A percentile compares a stretch with the other conserved stretches of the same genome.
Evolutionary conservation across 495 filamentous ascomycete genomes (phyloP).

Genomic region (Venustampulla echinocandica): DNA sequence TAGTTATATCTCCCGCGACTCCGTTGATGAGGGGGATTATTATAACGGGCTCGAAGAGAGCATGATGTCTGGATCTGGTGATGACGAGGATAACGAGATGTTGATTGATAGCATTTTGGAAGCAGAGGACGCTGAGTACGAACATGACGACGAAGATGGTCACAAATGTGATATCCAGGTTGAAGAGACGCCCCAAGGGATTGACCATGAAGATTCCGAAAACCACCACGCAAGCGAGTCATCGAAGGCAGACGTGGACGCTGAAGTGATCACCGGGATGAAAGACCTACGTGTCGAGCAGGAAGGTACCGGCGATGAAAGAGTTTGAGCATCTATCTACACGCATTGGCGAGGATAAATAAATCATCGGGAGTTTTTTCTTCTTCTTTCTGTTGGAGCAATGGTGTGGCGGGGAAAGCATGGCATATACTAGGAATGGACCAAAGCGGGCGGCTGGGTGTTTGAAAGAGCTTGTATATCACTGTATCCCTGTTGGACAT

Average conservation of each 20-base stretch:
- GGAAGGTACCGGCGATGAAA: conserved; percentile 12
- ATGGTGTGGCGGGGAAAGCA: not conserved
- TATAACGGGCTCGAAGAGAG: conserved; percentile 28
- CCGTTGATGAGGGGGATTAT: conserved; percentile 30
- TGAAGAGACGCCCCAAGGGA: conserved; percentile 17
- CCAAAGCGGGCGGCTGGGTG: not conserved
- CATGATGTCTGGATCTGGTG: conserved; percentile 27
- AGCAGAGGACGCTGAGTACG: conserved; percentile 32
- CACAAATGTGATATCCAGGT: conserved; percentile 17
- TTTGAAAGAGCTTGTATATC: conserved; percentile 1
- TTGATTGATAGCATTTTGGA: conserved; percentile 27
- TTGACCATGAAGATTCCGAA: conserved; percentile 1
- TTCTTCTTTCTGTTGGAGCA: conserved; percentile 7
- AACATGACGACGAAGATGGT: conserved; percentile 21
- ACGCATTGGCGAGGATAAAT: too few relatives aligned
- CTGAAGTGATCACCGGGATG: conserved; percentile 43
- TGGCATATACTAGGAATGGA: conserved; percentile 11
- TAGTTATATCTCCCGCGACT: conserved; percentile 51
- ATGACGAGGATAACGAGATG: conserved; percentile 25
- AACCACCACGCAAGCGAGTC: not conserved
- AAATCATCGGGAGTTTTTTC: not conserved
- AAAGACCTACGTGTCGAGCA: conserved; percentile 19
- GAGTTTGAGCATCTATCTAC: conserved; percentile 11
- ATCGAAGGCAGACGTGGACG: conserved; percentile 29
- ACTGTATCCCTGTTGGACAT: conserved; percentile 5